These are phyloP conservation scores for Ustilago loliicola DNA, from an alignment of 1,284 basidiomycete genomes.

Conservation along the genomic window DNA sequence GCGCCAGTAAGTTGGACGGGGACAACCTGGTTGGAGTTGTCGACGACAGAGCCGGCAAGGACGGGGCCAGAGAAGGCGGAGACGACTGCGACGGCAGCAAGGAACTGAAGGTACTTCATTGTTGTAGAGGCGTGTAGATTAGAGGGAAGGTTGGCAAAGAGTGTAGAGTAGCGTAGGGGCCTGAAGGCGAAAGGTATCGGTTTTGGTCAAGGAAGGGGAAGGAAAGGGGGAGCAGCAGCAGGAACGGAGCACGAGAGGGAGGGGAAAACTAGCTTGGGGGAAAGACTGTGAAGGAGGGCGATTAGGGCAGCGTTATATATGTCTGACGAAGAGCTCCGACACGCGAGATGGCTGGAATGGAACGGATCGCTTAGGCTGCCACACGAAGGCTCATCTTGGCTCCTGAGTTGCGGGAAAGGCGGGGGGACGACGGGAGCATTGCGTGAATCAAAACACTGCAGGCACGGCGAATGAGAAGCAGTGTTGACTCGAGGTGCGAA, in stretches of 20 bases:
- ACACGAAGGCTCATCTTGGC: neutral
- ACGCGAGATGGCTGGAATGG: conserved; percentile 29
- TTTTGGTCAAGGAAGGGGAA: conserved; percentile 25
- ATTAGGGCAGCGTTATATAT: conserved; percentile 34
- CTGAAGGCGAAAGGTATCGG: conserved; percentile 17
- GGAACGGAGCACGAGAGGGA: conserved; percentile 25
- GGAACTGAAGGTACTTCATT: conserved; percentile 58
- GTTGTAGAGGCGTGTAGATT: conserved; percentile 18
- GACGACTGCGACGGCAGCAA: conserved; percentile 52
- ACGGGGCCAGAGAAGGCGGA: conserved; percentile 50
- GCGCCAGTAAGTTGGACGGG: conserved; percentile 47
- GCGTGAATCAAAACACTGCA: conserved; percentile 47
- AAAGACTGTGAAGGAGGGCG: conserved; percentile 8
- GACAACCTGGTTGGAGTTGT: conserved; percentile 50
- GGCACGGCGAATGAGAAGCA: conserved; percentile 6
- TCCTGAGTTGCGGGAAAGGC: neutral
- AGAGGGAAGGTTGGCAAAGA: conserved; percentile 25
- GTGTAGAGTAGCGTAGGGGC: conserved; percentile 14
- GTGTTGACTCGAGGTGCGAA: neutral
- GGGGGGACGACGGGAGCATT: too few species aligned
- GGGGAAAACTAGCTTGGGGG: conserved; percentile 49
- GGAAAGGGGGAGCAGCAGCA: conserved; percentile 44
- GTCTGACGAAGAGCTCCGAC: neutral
- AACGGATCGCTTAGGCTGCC: neutral
- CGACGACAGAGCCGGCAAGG: conserved; percentile 33